Conservation (phyloP, 2,329 filamentous ascomycete species). For the Colletotrichum chlorophyti region DNA sequence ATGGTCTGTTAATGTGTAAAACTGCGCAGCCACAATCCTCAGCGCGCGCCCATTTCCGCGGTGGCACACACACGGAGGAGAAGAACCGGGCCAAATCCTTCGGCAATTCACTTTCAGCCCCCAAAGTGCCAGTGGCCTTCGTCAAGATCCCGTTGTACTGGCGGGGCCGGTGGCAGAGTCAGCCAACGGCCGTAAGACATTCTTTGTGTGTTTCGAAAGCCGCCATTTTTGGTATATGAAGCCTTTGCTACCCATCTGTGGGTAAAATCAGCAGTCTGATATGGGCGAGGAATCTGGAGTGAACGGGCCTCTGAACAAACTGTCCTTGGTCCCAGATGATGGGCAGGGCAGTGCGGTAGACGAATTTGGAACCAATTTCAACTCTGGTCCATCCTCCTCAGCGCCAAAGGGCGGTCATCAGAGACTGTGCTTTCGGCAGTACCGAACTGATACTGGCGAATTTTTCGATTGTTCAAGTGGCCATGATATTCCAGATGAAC, state of each 20-base stretch:
- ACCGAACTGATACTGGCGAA: too few relatives aligned
- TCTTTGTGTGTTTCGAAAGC: constrained; percentile 11
- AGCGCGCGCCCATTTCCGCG: background rate
- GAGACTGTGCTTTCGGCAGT: too few relatives aligned
- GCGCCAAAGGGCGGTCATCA: background rate
- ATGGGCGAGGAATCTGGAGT: background rate
- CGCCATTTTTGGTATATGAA: constrained; percentile 4
- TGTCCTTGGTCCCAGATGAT: background rate
- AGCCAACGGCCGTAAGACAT: constrained; percentile 23
- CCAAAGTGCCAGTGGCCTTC: background rate
- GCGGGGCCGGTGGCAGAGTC: background rate
- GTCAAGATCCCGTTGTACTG: background rate
- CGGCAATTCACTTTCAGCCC: constrained; percentile 1
- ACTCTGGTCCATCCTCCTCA: constrained; percentile 6
- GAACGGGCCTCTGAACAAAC: background rate
- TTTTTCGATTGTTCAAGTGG: background rate
- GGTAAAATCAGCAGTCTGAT: constrained; percentile 24
- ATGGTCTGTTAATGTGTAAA: background rate
- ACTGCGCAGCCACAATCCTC: background rate
- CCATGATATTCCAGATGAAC: too few relatives aligned
- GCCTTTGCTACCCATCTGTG: constrained; percentile 16
- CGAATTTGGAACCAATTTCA: constrained; percentile 1
- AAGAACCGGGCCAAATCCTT: background rate
- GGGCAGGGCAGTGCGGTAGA: background rate
- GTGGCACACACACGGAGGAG: background rate